Percentiles rank a stretch among this genome's conserved stretches.
Evolutionary conservation across 2,329 filamentous ascomycete genomes (phyloP).

Genomic region (Colletotrichum tamarilloi): DNA sequence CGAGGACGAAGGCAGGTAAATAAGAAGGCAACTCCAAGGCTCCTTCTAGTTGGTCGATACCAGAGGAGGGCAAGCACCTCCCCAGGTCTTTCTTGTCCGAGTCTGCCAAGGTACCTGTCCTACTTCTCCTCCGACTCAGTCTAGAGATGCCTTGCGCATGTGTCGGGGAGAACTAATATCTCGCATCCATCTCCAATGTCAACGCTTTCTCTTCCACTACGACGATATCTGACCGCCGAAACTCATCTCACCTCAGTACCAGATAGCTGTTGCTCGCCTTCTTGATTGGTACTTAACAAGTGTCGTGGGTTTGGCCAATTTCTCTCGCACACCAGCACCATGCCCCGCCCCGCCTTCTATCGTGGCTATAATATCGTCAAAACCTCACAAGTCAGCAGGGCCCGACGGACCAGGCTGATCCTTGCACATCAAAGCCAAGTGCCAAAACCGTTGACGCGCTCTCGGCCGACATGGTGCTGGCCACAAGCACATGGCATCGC

Average conservation of each 20-base stretch:
- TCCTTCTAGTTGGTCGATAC: background rate
- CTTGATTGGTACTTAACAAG: background rate
- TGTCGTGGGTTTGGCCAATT: background rate
- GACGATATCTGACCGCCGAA: background rate
- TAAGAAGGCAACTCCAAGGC: background rate
- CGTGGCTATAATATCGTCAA: background rate
- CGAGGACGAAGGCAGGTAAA: too few relatives aligned
- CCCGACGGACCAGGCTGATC: slow-evolving; percentile 1
- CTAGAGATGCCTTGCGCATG: too few relatives aligned
- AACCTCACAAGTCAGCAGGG: background rate
- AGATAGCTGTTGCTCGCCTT: background rate
- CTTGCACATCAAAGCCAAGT: background rate
- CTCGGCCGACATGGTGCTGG: slow-evolving; percentile 6
- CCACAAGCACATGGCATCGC: slow-evolving; percentile 27
- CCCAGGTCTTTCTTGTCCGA: background rate
- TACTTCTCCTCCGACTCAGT: too few relatives aligned
- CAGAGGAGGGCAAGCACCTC: background rate
- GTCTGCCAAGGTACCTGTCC: background rate
- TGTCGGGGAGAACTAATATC: background rate
- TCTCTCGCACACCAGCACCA: background rate
- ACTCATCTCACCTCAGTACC: background rate
- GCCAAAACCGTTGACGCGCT: slow-evolving; percentile 13
- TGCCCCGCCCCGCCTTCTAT: background rate
- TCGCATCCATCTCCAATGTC: background rate
- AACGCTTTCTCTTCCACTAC: background rate